Base-by-base conservation (phyloP, 1,139 yeast species). In the Cylindricascospora bacillispora region DNA sequence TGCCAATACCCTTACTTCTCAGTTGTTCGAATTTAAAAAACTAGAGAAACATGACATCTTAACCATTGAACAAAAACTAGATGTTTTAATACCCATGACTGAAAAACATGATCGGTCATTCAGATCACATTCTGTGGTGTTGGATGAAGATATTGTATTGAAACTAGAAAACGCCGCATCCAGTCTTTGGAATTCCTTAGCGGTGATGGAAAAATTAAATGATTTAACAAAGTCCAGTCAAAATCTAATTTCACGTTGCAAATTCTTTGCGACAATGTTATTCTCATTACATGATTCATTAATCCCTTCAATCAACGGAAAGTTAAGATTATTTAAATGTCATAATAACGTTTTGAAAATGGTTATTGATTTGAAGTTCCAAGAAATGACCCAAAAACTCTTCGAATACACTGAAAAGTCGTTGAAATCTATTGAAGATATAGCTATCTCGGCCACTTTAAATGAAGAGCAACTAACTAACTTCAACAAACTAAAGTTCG, bases 91-190 rank as follows among this genome's bases (percentile, higher is more conserved):
- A 16, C 47, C 47, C 0, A 27, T 41, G 12, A 43, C 46, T 2
- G 45, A 43, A 29, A 44, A 42, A 24, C 44, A 43, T 27, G 41
- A 41, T 15, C 28, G 40, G n/a, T 35, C 44, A 3, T 40, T 46
- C 12, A 37, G 43, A 30, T 25, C 35, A 3, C 30, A 32, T n/a
- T 31, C 35, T 6, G 32, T 41, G 4, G 16, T 27, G 6, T 23
- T 41, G 13, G 31, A 34, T 6, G 40, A 43, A 6, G 46, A 38
- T 3, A 11, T 33, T 2, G 12, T 33, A 13, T 22, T 40, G 12
- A 35, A 39, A 12, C 29, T 48, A 12, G 50, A 47, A 24, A 40
- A 42, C 29, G 35, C 42, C 5, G 39, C 45, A 2, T 37, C 47
- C 10, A 36, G 31, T 15, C 31, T 48, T 6, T 48, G 53, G 53